phyloP scores from a whole-genome alignment of 768 basidiomycete species.

The Melanogaster broomeanus region DNA sequence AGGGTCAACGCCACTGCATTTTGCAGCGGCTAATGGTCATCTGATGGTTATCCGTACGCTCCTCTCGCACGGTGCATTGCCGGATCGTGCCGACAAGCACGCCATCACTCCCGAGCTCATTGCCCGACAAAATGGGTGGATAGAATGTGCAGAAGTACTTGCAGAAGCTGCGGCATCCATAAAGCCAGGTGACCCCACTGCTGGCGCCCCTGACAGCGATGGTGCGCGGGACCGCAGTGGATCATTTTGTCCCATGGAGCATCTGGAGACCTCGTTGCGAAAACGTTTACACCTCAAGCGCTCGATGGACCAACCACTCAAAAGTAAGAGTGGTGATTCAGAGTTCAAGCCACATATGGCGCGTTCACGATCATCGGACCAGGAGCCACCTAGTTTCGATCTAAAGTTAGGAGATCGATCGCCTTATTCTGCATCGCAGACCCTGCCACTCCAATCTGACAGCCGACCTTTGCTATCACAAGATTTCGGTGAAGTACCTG shows the following conservation, averaged over 20 bases:
- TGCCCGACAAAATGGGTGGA: constrained; percentile 78
- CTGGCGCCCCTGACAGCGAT: constrained; percentile 32
- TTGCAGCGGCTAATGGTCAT: constrained; percentile 95
- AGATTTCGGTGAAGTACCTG: constrained; percentile 38
- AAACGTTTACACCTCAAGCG: constrained; percentile 71
- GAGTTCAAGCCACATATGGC: constrained; percentile 22
- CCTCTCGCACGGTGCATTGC: constrained; percentile 81
- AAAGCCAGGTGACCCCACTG: constrained; percentile 56
- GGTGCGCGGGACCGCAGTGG: constrained; percentile 17
- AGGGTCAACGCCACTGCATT: constrained; percentile 95
- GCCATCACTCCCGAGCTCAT: constrained; percentile 85
- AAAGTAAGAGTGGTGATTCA: constrained; percentile 38
- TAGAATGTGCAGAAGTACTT: constrained; percentile 74
- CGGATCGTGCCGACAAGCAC: constrained; percentile 86
- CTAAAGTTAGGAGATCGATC: constrained; percentile 4
- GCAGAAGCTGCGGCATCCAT: constrained; percentile 65
- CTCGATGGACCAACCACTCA: constrained; percentile 74
- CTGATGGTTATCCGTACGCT: constrained; percentile 73
- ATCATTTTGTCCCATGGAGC: constrained; percentile 27
- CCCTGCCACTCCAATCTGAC: constrained; percentile 31
- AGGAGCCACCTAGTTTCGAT: constrained; percentile 8
- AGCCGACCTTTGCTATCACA: constrained; percentile 75
- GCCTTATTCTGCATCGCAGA: background rate
- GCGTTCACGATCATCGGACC: constrained; percentile 13
- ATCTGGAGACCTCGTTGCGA: constrained; percentile 34